Base-by-base conservation (phyloP, 1,284 basidiomycete species). In the Trichosporon inkin region DNA sequence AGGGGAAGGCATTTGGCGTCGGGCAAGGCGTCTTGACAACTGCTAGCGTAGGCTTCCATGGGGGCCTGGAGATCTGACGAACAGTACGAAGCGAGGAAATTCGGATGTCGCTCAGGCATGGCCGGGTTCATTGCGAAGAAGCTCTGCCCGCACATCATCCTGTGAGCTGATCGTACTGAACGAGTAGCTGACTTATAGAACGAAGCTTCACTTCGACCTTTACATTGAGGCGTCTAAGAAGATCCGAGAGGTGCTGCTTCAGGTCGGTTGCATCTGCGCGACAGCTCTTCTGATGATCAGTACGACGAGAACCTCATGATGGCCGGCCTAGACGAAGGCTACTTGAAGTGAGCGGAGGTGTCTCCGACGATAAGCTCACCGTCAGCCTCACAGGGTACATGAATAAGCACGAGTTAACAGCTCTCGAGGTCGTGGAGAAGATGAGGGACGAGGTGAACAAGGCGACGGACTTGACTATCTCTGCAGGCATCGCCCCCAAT, bases 111-210 rank as follows among this genome's bases (percentile, higher is more conserved):
- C 24, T 92, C 89, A 4, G 92, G 90, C 32, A 94, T 94, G 92
- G 84, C 91, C 83, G 90, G 85, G 51, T 94, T 93, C 74, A 87
- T 98, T 41, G 95, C 94, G 14, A 88, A 88, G 79, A 94, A 92
- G 70, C 84, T 99, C 10, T 98, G 93, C 72, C 93, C 94, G 1
- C 85, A 94, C 10, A 84, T 99, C n/a, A 86, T 91, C 44, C 80
- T 92, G 76, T 78, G 61, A 67, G 74, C 64, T 41, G 38, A 2
- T 4, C 2, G 2, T 3, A 1, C 6, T 6, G 3, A 6, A 6
- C n/a, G 11, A 5, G 5, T 6, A 32, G 32, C 55, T 60, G 40
- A 63, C 36, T n/a, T 2, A 1, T 19, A 63, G 62, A 6, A 61
- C 60, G 7, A 19, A 56, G 17, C 53, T 64, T 58, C 82, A 87